Evolutionary conservation across 306 rosid genomes (phyloP), one percentile per base, ranked within the genome.

Genomic region (Corylus heterophylla): DNA sequence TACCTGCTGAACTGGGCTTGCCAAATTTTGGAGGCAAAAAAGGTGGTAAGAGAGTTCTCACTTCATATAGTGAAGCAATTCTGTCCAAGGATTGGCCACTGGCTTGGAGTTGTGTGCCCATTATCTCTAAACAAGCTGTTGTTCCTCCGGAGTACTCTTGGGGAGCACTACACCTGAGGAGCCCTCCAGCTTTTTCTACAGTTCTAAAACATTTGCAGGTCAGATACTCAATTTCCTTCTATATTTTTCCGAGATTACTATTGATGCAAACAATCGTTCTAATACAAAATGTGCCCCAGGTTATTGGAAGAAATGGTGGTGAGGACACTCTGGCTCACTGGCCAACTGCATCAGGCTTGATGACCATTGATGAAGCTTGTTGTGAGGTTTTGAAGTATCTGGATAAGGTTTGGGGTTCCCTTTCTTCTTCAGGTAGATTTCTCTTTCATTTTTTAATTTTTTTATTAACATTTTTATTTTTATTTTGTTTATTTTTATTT

Each of bases 301-400:
- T 78, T 69, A 89, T 89, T 31, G 97, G 97, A 70, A 91, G 86
- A 80, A 91, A 89, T 85, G 97, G 98, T 47, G 98, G 98, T 77
- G 98, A 92, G 80, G 97, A 94, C 81, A 92, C 97, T 67, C 97
- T 94, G 83, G 86, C 98, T 85, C 98, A 94, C 78, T 94, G 98
- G 98, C 97, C 98, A 25, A 80, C 90, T 85, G 87, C 91, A 47
- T 83, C 93, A 69, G 93, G 95, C 82, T 83, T 91, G 80, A 83
- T 85, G 89, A 87, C 90, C 89, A 88, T 94, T 82, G 97, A 91
- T 75, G 89, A 94, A 80, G 92, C 97, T 85, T 88, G 92, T 83
- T 88, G 95, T 80, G 94, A 91, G 84, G 92, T 94, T 85, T 85
- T 94, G 77, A 91, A 87, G 86, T 92, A 91, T 87, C 86, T 94